These are phyloP conservation scores for Corynascus novoguineensis DNA, from an alignment of 495 filamentous ascomycete species.

Conservation along the genomic window DNA sequence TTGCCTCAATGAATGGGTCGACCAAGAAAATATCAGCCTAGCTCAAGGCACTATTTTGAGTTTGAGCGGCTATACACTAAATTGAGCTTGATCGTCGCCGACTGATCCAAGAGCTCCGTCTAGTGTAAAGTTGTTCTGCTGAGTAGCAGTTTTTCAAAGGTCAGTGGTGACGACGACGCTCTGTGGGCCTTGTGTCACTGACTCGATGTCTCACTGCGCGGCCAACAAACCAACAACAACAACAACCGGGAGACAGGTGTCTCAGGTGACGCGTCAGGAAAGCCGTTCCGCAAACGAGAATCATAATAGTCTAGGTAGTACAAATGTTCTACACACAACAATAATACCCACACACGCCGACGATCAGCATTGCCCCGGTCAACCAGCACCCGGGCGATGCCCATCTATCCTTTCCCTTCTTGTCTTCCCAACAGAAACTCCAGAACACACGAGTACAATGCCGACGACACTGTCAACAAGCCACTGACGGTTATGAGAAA, in stretches of 20 bases:
- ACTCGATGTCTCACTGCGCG: constrained; percentile 1
- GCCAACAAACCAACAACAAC: not conserved
- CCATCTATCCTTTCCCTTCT: constrained; percentile 9
- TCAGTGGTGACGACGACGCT: constrained; percentile 1
- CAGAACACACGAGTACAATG: constrained; percentile 1
- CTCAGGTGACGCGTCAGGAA: constrained; percentile 15
- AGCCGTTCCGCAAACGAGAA: not conserved
- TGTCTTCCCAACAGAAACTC: constrained; percentile 3
- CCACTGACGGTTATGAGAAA: not conserved
- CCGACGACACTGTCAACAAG: too few species aligned
- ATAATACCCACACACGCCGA: constrained; percentile 1
- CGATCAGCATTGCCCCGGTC: not conserved
- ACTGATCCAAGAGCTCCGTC: too few species aligned
- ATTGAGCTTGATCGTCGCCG: too few species aligned
- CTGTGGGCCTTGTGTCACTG: not conserved
- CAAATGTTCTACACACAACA: constrained; percentile 17
- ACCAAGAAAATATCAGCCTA: too few species aligned
- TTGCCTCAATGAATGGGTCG: too few species aligned
- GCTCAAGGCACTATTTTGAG: too few species aligned
- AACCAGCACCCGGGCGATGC: constrained; percentile 6
- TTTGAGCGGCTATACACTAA: too few species aligned
- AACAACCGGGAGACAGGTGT: not conserved
- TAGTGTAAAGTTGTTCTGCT: too few species aligned
- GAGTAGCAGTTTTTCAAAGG: too few species aligned
- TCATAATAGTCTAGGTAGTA: constrained; percentile 10